phyloP scores from a whole-genome alignment of 345 rosid genomes.

The Eucalyptus tenuipes region DNA sequence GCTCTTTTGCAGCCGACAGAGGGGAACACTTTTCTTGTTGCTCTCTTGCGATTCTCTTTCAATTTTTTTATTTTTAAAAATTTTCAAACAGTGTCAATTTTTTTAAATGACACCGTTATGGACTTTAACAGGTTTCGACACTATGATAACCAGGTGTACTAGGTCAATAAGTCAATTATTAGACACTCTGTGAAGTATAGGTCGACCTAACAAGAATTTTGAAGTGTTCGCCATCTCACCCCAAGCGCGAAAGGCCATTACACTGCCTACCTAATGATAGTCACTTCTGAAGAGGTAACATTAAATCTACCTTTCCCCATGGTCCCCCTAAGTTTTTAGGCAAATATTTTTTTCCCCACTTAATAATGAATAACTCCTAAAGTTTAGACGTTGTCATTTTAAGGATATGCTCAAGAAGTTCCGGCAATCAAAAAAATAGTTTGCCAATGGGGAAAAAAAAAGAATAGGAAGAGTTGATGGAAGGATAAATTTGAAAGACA shows the following conservation, averaged over 20 bases:
- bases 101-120: background rate
- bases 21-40: background rate
- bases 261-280: accelerated
- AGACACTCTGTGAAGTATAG: accelerated
- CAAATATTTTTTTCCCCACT: no score
- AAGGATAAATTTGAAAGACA: background rate
- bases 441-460: accelerated
- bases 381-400: accelerated
- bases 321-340: no score
- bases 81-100: background rate
- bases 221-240: no score
- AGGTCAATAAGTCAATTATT: no score
- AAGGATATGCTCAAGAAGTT: no score
- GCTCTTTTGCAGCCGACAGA: background rate
- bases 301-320: no score
- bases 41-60: background rate
- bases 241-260: accelerated
- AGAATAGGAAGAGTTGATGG: background rate
- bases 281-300: accelerated
- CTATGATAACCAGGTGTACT: no score
- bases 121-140: background rate
- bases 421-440: accelerated
- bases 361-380: no score
- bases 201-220: no score
- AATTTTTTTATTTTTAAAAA: no score